Percentiles rank a stretch among this genome's conserved stretches.
Conservation (phyloP, 2,329 filamentous ascomycete genomes). For the Chaetomium strumarium region DNA sequence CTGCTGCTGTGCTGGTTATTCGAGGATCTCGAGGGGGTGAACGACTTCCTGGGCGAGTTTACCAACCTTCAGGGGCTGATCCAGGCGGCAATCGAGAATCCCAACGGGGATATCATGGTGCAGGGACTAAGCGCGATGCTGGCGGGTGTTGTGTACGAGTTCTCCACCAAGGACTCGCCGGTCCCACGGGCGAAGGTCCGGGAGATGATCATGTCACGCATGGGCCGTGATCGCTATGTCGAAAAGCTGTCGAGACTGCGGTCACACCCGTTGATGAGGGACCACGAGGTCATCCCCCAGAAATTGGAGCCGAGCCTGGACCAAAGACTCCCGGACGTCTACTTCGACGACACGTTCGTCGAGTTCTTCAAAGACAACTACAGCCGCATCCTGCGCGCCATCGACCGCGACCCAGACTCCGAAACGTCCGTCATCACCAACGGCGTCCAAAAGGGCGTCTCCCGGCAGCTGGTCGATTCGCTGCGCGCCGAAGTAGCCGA, state of each 20-base stretch:
- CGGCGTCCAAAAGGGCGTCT: constrained; percentile 81
- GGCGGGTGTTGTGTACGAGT: constrained; percentile 87
- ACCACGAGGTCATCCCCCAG: constrained; percentile 82
- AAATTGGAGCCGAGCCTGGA: constrained; percentile 47
- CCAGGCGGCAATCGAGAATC: constrained; percentile 61
- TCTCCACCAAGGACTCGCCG: constrained; percentile 94
- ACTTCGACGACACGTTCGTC: constrained; percentile 79
- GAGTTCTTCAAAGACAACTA: constrained; percentile 97
- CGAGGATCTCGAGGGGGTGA: constrained; percentile 83
- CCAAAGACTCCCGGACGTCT: constrained; percentile 66
- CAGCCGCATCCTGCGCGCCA: constrained; percentile 72
- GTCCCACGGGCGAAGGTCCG: constrained; percentile 77
- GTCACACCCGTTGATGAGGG: constrained; percentile 70
- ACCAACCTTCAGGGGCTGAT: constrained; percentile 86
- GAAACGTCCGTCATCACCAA: constrained; percentile 78
- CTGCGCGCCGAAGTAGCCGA: constrained; percentile 72
- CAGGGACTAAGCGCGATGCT: constrained; percentile 80
- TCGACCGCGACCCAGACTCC: constrained; percentile 84
- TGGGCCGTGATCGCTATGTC: constrained; percentile 83
- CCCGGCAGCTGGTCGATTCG: constrained; percentile 86
- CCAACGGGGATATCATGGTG: constrained; percentile 58
- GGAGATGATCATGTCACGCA: constrained; percentile 65
- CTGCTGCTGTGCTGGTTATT: constrained; percentile 84
- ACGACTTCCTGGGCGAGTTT: constrained; percentile 87
- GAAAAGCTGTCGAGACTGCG: constrained; percentile 74